Evolutionary conservation across 139 green algal species (phyloP), one percentile per base, ranked within the genome.

Genomic region (Chlorella sp.): DNA sequence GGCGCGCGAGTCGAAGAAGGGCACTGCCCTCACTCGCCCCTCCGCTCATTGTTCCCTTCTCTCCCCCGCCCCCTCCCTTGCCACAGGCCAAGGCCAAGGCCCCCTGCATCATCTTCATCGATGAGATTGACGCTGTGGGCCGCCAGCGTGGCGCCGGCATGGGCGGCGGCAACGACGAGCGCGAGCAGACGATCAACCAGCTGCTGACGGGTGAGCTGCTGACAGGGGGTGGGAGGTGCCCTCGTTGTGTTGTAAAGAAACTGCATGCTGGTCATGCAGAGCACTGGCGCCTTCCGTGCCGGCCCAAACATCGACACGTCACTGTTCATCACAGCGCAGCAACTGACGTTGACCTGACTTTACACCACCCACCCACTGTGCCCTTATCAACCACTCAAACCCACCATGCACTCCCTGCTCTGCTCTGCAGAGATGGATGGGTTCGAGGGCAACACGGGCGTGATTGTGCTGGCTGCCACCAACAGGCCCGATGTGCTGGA

Each of bases 171-270:
- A 99, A 99, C 89, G 98, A 99, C 86, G 98, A 99, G 95, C 96
- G 98, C 42, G 98, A 99, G 95, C 98, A 99, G 95, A 99, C 98
- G 77, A 98, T 99, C 85, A 99, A 99, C 95, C 97, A 99, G 96
- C 95, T 98, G 88, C 93, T 98, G 79, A 97, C 96, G 88, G 86
- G 86, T 90, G 53, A 16, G 86, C 28, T 19, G 24, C 77, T 30
- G 12, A 16, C 4, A 11, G 14, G 26, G 28, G 64, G 64, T 71
- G 64, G 64, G 64, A 26, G 64, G 64, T 2, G 68, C 68, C 1
- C 22, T 15, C 39, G 18, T 78, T 26, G 18, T 24, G 48, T 57
- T 57, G 48, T 57, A 9, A 9, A 57, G 3, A 78, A 36, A 9
- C 34, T 80, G 2, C 9, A 68, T 37, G 2, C 37, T 14, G 22